Base-by-base conservation (phyloP, 2,329 filamentous ascomycete genomes). In the Penicillium sp. region DNA sequence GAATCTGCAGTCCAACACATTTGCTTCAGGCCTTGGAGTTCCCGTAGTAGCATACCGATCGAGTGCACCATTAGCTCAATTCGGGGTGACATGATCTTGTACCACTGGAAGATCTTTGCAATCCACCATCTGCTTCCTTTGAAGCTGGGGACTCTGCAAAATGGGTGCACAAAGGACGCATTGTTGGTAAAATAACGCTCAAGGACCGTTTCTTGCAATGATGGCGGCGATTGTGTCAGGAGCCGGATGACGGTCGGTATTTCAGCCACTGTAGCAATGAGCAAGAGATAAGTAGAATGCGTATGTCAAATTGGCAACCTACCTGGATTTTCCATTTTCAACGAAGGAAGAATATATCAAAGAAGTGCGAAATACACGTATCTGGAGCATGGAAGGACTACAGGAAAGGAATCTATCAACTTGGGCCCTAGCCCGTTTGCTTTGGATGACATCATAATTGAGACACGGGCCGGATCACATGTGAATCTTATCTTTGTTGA, bases 71-170 rank as follows among this genome's bases (percentile, higher is more conserved):
- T 72, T 11, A 92, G 71, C 36, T 84, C 77, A 56, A 93, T 87
- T 14, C 76, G 74, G 0, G 90, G 90, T 53, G 84, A 89, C 64
- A 95, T 75, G 56, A 92, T 86, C 63, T 89, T 88, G 70, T 95
- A 92, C 87, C 87, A 91, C 34, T 83, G 81, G 64, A 89, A 95
- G 49, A 95, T 84, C 58, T 78, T 77, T 40, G 80, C 72, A 14
- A 95, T 77, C 5, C 88, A 65, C 71, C 77, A 82, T 36, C 88
- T 78, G 9, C 87, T 91, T 55, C 84, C 80, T 10, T 72, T 62
- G 57, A 77, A 80, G 52, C 69, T 75, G 36, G 75, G 75, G 2
- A 89, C 87, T 11, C 82, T 80, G 62, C 87, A 90, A 66, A 92
- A 86, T 0, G 89, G 89, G 58, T 95, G 89, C 3, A 80, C 78